Percentiles rank a stretch among this genome's conserved stretches.
phyloP scores from a whole-genome alignment of 164 flowering plant species.

The Tetracentron sinense region DNA sequence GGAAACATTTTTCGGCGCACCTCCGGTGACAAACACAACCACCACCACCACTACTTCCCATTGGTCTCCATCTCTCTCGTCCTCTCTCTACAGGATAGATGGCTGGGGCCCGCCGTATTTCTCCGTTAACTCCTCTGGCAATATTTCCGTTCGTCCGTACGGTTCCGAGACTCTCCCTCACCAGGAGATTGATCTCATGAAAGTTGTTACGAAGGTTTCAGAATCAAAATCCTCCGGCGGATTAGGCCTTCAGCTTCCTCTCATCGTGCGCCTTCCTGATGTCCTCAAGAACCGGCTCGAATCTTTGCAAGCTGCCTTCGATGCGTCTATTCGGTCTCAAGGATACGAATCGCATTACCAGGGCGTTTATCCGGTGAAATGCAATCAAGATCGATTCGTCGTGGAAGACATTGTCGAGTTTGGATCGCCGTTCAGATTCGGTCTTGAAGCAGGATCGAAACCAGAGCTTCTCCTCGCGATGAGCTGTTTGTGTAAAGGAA shows the following conservation, averaged over 20 bases:
- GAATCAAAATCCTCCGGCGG: conserved; percentile 67
- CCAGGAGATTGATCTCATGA: conserved; percentile 87
- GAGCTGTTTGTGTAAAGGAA: conserved; percentile 86
- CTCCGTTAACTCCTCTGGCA: conserved; percentile 71
- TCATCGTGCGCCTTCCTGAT: conserved; percentile 80
- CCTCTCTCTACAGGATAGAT: conserved; percentile 63
- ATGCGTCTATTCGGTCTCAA: conserved; percentile 53
- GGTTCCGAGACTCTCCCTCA: conserved; percentile 65
- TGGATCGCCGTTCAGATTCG: conserved; percentile 70
- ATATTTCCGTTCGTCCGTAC: conserved; percentile 63
- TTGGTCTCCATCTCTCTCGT: conserved; percentile 75
- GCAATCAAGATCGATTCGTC: conserved; percentile 88
- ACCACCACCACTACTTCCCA: conserved; percentile 20
- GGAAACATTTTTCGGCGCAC: conserved; percentile 31
- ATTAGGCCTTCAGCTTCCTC: conserved; percentile 74
- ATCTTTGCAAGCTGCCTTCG: conserved; percentile 78
- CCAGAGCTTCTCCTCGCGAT: conserved; percentile 95
- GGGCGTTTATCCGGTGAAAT: conserved; percentile 96
- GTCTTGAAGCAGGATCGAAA: conserved; percentile 98
- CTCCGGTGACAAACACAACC: conserved; percentile 25
- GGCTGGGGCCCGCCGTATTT: conserved; percentile 96
- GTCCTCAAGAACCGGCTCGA: conserved; percentile 75
- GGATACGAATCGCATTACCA: conserved; percentile 83
- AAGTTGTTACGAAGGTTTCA: conserved; percentile 79
- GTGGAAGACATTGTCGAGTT: conserved; percentile 91